Base-by-base conservation (phyloP, 176 grass and related monocot species). In the Melocanna baccifera region DNA sequence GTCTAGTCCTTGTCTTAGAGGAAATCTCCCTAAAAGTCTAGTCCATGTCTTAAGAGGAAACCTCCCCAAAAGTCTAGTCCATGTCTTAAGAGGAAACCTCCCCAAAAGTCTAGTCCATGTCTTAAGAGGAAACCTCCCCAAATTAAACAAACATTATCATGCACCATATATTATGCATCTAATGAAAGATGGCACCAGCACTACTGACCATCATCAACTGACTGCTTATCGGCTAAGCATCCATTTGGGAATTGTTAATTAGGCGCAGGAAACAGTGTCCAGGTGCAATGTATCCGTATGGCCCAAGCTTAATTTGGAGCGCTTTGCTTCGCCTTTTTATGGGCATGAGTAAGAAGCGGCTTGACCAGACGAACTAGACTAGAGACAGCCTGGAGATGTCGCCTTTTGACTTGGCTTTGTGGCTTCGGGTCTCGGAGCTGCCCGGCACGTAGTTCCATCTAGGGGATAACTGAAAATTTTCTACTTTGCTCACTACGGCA, bases 381-480 rank as follows among this genome's bases (percentile, higher is more conserved):
- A 23, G 30, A 45, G 11, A 63, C 16, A 37, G 43, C 30, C 41
- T 65, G 67, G 26, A 79, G 74, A 47, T 80, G 87, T 30, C 11
- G 69, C 81, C 9, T 81, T 89, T 89, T 85, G 83, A 76, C 87
- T 62, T 81, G 61, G 69, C 39, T 82, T 67, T 46, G 83, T 53
- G 52, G 82, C 71, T 86, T 82, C 71, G 78, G 37, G 72, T 78
- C 72, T 70, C 42, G 69, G 42, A 77, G 79, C 62, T 81, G 83
- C 20, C 62, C 18, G 28, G 50, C 50, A 63, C 32, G 5, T 34
- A 13, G 23, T 40, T 51, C 19, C 16, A 62, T 36, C 6, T 37
- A 4, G 1, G 76, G 30, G 52, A 62, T 45, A 71, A 62, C 22
- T 11, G 45, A 42, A 86, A 29, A 8, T 53, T 32, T 5, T 34